phyloP scores from a whole-genome alignment of 116 monocot genomes.

The Cymodocea nodosa region DNA sequence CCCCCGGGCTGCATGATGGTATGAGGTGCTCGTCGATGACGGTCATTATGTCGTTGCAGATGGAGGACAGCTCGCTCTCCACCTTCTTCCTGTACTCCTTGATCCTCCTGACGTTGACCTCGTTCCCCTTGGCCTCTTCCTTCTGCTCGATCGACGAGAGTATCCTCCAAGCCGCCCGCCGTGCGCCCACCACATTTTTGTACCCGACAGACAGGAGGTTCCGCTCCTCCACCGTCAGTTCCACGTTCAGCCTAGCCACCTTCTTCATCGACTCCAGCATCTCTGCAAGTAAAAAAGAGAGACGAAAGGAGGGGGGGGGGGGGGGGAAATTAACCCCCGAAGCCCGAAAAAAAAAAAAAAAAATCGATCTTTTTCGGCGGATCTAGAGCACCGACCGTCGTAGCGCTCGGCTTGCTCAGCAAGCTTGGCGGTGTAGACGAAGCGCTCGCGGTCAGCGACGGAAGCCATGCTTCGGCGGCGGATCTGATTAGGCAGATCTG shows the following conservation, averaged over 20 bases:
- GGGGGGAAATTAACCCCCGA: background rate
- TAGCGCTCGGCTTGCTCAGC: slow-evolving; percentile 76
- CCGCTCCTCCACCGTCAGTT: slow-evolving; percentile 61
- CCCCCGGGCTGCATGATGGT: slow-evolving; percentile 30
- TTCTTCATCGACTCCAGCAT: slow-evolving; percentile 62
- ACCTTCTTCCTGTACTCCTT: slow-evolving; percentile 44
- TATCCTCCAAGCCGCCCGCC: slow-evolving; percentile 56
- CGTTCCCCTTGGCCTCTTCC: slow-evolving; percentile 49
- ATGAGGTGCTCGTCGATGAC: slow-evolving; percentile 48
- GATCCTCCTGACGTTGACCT: slow-evolving; percentile 29
- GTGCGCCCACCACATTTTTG: slow-evolving; percentile 43
- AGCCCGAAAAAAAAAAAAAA: too few relatives aligned
- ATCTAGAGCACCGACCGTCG: slow-evolving; percentile 23
- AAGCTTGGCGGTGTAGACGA: slow-evolving; percentile 54
- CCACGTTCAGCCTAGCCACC: slow-evolving; percentile 38
- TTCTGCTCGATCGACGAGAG: slow-evolving; percentile 60
- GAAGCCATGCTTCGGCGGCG: slow-evolving; percentile 18
- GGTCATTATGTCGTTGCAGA: slow-evolving; percentile 40
- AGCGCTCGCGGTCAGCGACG: slow-evolving; percentile 29
- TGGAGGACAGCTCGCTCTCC: slow-evolving; percentile 35
- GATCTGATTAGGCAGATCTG: background rate
- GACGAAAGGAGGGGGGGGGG: background rate
- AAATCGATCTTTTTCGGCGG: too few relatives aligned
- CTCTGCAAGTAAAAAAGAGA: slow-evolving; percentile 10
- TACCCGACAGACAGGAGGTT: slow-evolving; percentile 48